Percentiles rank a stretch among this genome's conserved stretches.
Conservation (phyloP, 2,329 filamentous ascomycete genomes). For the Massarina eburnea region DNA sequence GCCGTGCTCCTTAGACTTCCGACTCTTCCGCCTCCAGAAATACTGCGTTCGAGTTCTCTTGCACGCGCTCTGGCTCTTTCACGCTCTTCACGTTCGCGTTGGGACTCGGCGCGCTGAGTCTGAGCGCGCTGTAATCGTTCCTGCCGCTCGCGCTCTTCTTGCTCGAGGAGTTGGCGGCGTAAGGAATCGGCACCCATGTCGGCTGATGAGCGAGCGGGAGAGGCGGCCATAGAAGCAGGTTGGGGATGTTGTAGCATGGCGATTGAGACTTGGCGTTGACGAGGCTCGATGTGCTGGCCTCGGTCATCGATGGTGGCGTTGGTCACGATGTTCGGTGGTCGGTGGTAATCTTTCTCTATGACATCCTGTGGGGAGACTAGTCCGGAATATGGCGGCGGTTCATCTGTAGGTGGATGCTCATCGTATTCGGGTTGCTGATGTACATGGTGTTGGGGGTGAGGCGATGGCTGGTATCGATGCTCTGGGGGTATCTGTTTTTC, state of each 20-base stretch:
- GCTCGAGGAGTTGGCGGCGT: conserved; percentile 35
- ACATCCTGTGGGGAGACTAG: conserved; percentile 31
- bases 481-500: conserved; percentile 5
- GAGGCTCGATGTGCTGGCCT: conserved; percentile 20
- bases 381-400: conserved; percentile 39
- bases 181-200: conserved; percentile 42
- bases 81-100: conserved; percentile 29
- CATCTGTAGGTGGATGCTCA: conserved; percentile 23
- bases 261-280: conserved; percentile 35
- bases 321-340: conserved; percentile 35
- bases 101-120: conserved; percentile 25
- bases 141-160: conserved; percentile 35
- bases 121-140: conserved; percentile 34
- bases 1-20: conserved; percentile 33
- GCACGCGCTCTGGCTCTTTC: conserved; percentile 35
- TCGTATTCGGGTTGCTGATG: conserved; percentile 20
- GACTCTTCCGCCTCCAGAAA: conserved; percentile 33
- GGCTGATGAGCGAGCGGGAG: conserved; percentile 35
- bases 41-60: conserved; percentile 37
- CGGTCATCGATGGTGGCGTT: conserved; percentile 11
- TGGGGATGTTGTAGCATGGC: conserved; percentile 41
- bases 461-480: background rate
- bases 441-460: background rate
- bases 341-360: conserved; percentile 30
- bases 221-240: conserved; percentile 44